Evolutionary conservation across 805 yeast genomes (phyloP).

Genomic region (Spathaspora boniae): DNA sequence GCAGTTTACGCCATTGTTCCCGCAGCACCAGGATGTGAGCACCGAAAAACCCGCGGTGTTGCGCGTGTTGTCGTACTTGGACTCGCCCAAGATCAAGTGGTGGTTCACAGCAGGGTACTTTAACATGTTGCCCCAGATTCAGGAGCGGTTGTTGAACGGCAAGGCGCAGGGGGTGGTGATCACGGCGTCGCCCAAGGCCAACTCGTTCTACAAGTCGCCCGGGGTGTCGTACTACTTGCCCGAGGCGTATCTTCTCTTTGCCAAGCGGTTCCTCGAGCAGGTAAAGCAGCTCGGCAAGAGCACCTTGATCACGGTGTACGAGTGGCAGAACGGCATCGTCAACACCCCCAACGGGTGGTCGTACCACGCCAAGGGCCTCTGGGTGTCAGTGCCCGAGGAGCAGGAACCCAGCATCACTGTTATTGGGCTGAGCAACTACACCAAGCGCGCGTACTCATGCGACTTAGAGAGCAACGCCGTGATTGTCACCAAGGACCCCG

Average conservation of each 20-base stretch:
- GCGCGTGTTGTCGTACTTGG: conserved; percentile 54
- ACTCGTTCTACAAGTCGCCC: conserved; percentile 81
- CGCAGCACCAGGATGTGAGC: conserved; percentile 54
- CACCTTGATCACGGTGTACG: conserved; percentile 53
- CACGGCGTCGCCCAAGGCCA: conserved; percentile 91
- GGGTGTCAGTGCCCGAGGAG: conserved; percentile 66
- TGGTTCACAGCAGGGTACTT: conserved; percentile 95
- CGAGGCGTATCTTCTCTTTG: conserved; percentile 76
- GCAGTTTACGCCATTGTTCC: conserved; percentile 81
- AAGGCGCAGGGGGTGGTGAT: conserved; percentile 66
- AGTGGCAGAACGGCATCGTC: conserved; percentile 87
- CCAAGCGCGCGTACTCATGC: conserved; percentile 79
- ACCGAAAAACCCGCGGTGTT: conserved; percentile 78
- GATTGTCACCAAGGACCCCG: conserved; percentile 64
- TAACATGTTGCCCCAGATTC: conserved; percentile 79
- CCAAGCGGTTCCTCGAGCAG: conserved; percentile 61
- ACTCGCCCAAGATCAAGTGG: conserved; percentile 62
- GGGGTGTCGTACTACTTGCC: conserved; percentile 85
- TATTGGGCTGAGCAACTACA: conserved; percentile 91
- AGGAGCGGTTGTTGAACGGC: conserved; percentile 52
- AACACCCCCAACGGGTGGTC: conserved; percentile 90
- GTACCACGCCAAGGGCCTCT: conserved; percentile 94
- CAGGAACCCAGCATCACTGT: conserved; percentile 67
- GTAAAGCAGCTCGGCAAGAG: conserved; percentile 42
- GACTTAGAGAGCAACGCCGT: conserved; percentile 90